Conservation (phyloP, 148 eudicot genomes). For the Drosera capensis region DNA sequence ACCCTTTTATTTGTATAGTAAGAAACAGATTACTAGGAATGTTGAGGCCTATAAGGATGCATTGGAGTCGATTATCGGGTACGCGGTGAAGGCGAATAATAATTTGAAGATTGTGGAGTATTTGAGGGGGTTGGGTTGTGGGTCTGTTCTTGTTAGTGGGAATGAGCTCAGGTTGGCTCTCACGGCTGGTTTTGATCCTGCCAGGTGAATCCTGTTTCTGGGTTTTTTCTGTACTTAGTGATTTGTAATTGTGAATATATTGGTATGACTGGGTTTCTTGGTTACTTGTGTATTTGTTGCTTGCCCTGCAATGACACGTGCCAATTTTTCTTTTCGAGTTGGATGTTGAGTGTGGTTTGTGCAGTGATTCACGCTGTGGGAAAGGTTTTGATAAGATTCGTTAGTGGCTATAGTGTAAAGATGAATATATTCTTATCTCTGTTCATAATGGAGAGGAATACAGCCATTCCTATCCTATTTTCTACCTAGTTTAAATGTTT, state of each 20-base stretch:
- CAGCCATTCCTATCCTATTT: no score
- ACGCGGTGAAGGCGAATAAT: slow-evolving; percentile 92
- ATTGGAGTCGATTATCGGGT: slow-evolving; percentile 67
- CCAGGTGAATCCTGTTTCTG: slow-evolving; percentile 17
- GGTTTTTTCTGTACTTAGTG: neutral
- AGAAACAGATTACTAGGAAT: slow-evolving; percentile 78
- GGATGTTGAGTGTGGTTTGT: no score
- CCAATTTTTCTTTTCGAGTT: no score
- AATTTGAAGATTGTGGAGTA: slow-evolving; percentile 89
- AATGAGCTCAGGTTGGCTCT: slow-evolving; percentile 85
- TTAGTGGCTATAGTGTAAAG: no score
- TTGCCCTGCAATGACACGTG: no score
- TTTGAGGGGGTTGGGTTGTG: slow-evolving; percentile 77
- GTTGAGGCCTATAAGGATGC: slow-evolving; percentile 75
- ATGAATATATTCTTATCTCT: no score
- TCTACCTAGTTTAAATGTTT: no score
- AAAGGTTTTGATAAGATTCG: no score
- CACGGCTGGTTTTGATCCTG: slow-evolving; percentile 76
- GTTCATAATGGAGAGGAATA: no score
- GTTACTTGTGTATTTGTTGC: no score
- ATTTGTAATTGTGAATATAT: neutral
- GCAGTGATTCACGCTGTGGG: no score
- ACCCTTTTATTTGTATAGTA: slow-evolving; percentile 86
- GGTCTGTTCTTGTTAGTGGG: slow-evolving; percentile 91
- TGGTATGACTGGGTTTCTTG: no score